These are phyloP conservation scores for Hanseniaspora jakobsenii DNA, from an alignment of 805 yeast species.

Conservation along the genomic window DNA sequence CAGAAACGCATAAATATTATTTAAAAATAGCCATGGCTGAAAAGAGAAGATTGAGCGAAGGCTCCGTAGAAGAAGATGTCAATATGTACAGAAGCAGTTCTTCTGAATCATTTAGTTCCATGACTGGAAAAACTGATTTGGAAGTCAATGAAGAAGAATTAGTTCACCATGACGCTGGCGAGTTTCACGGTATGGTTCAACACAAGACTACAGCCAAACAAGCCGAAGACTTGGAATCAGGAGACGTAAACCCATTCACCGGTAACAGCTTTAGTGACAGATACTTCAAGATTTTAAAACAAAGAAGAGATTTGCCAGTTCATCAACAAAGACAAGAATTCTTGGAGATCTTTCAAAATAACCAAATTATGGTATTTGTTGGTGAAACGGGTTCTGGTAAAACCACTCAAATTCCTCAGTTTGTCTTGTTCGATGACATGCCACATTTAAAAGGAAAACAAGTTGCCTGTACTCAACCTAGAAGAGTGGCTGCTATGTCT, in stretches of 20 bases:
- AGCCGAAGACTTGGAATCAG: conserved; percentile 49
- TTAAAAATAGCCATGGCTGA: conserved; percentile 20
- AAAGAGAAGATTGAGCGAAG: conserved; percentile 24
- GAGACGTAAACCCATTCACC: conserved; percentile 64
- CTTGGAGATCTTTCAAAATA: conserved; percentile 64
- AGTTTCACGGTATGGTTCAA: conserved; percentile 42
- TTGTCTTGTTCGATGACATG: conserved; percentile 78
- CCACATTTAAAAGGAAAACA: conserved; percentile 74
- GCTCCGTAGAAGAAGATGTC: conserved; percentile 22
- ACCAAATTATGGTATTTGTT: conserved; percentile 94
- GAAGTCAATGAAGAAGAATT: conserved; percentile 25
- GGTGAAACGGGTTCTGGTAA: conserved; percentile 99
- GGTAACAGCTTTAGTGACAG: conserved; percentile 49
- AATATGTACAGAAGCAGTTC: conserved; percentile 42
- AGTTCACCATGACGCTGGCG: conserved; percentile 54
- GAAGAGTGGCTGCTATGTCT: conserved; percentile 98
- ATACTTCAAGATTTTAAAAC: conserved; percentile 66
- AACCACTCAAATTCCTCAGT: conserved; percentile 96
- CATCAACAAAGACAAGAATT: conserved; percentile 89
- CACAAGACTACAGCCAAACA: conserved; percentile 55
- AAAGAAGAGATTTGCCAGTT: conserved; percentile 81
- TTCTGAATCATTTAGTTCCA: conserved; percentile 51
- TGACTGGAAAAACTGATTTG: conserved; percentile 22
- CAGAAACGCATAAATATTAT: not conserved
- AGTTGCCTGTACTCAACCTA: conserved; percentile 92